These are phyloP conservation scores for Monilinia fructicola DNA, from an alignment of 2,329 filamentous ascomycete species.

Conservation along the genomic window DNA sequence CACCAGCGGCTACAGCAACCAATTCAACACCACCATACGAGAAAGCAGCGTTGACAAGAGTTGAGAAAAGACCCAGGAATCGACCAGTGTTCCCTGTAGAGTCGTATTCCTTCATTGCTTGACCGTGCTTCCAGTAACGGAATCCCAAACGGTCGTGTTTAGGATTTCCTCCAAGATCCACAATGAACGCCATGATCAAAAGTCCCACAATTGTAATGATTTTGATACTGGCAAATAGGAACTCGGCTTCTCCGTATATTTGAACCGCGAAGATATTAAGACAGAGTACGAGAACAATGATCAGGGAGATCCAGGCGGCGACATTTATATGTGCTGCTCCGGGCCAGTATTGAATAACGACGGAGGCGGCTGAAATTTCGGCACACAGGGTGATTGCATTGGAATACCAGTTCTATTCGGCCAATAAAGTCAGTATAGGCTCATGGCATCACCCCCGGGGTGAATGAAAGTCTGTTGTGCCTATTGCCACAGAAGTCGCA, in stretches of 20 bases:
- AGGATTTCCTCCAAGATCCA: constrained; percentile 82
- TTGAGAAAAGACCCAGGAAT: constrained; percentile 66
- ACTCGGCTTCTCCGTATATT: constrained; percentile 62
- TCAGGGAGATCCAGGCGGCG: constrained; percentile 45
- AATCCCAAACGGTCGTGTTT: constrained; percentile 71
- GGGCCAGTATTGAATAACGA: constrained; percentile 52
- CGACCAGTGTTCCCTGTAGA: constrained; percentile 62
- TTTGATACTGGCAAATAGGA: constrained; percentile 58
- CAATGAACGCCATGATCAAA: constrained; percentile 75
- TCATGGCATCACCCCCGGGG: neutral
- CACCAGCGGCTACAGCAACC: constrained; percentile 56
- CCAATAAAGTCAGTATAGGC: constrained; percentile 21
- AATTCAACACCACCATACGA: constrained; percentile 50
- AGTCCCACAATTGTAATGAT: constrained; percentile 62
- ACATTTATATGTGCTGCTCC: constrained; percentile 38
- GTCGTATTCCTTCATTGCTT: constrained; percentile 66
- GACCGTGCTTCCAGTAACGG: constrained; percentile 64
- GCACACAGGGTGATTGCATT: constrained; percentile 43
- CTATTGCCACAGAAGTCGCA: neutral
- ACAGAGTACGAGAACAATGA: constrained; percentile 41
- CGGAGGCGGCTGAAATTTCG: constrained; percentile 51
- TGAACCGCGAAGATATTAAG: constrained; percentile 59
- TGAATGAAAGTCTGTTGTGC: neutral
- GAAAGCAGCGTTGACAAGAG: constrained; percentile 51
- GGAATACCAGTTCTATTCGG: constrained; percentile 38